These are phyloP conservation scores for Phylloporus scabripes DNA, from an alignment of 768 basidiomycete genomes.

Conservation along the genomic window DNA sequence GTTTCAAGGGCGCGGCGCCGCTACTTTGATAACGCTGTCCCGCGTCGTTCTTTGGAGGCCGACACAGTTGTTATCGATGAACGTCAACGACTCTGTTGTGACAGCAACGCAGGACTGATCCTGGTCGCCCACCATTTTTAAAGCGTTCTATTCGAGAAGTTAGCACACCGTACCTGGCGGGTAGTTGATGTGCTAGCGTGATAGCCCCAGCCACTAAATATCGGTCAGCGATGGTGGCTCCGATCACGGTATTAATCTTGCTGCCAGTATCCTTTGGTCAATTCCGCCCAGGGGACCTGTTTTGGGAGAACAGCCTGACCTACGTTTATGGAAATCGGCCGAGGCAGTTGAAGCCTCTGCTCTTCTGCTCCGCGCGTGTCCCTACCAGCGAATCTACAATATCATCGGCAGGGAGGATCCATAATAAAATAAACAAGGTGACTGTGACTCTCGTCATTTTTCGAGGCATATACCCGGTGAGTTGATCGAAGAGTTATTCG, in stretches of 20 bases:
- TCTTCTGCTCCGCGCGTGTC: neutral
- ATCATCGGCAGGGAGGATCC: neutral
- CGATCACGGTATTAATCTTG: neutral
- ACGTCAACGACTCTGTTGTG: too few species aligned
- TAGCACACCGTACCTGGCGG: neutral
- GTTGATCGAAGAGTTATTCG: too few species aligned
- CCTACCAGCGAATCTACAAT: neutral
- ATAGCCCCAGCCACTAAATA: neutral
- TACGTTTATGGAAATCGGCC: neutral
- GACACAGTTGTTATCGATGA: neutral
- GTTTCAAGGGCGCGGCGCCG: constrained; percentile 7
- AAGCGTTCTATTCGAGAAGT: neutral
- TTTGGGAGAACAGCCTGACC: neutral
- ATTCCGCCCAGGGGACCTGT: neutral
- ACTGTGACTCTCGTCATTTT: too few species aligned
- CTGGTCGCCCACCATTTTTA: too few species aligned
- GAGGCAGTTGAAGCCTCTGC: too few species aligned
- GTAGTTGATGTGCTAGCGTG: neutral
- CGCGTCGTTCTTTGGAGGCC: neutral
- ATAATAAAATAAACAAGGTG: too few species aligned
- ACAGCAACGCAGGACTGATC: too few species aligned
- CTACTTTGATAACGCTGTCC: neutral
- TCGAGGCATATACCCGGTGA: too few species aligned
- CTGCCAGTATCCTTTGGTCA: neutral
- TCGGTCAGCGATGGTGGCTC: neutral